Conservation (phyloP, 148 eudicot species). For the Chenopodium suecicum region DNA sequence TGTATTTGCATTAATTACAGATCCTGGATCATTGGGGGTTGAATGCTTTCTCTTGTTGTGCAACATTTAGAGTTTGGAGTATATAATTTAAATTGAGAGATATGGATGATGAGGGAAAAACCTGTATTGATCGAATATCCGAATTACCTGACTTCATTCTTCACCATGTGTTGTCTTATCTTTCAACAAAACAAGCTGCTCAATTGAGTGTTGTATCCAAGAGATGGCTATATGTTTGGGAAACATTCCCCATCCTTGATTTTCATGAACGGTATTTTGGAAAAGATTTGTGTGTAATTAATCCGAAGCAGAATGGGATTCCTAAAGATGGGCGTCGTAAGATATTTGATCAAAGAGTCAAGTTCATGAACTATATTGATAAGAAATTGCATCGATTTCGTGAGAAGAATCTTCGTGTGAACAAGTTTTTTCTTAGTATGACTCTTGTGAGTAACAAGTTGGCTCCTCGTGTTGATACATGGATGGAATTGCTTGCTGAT, state of each 20-base stretch:
- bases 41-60: neutral
- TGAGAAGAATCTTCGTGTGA: slow-evolving; percentile 16
- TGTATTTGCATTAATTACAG: no score
- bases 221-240: slow-evolving; percentile 26
- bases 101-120: slow-evolving; percentile 12
- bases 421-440: slow-evolving; percentile 21
- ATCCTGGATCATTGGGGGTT: neutral
- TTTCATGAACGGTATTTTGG: slow-evolving; percentile 22
- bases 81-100: neutral
- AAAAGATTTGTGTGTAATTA: slow-evolving; percentile 17
- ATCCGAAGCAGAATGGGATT: slow-evolving; percentile 25
- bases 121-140: slow-evolving; percentile 18
- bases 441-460: slow-evolving; percentile 26
- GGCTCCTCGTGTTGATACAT: slow-evolving; percentile 23
- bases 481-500: slow-evolving; percentile 24
- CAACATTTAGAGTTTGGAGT: neutral
- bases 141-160: slow-evolving; percentile 25
- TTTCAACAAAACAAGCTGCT: slow-evolving; percentile 21
- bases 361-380: slow-evolving; percentile 26
- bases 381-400: slow-evolving; percentile 9
- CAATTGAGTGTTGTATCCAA: slow-evolving; percentile 17
- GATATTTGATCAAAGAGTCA: slow-evolving; percentile 16
- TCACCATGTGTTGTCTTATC: slow-evolving; percentile 25
- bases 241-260: slow-evolving; percentile 27
- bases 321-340: slow-evolving; percentile 20